Evolutionary conservation across 2,329 filamentous ascomycete genomes (phyloP), one percentile per base, ranked within the genome.

Genomic region (Arachnomyces sp.): DNA sequence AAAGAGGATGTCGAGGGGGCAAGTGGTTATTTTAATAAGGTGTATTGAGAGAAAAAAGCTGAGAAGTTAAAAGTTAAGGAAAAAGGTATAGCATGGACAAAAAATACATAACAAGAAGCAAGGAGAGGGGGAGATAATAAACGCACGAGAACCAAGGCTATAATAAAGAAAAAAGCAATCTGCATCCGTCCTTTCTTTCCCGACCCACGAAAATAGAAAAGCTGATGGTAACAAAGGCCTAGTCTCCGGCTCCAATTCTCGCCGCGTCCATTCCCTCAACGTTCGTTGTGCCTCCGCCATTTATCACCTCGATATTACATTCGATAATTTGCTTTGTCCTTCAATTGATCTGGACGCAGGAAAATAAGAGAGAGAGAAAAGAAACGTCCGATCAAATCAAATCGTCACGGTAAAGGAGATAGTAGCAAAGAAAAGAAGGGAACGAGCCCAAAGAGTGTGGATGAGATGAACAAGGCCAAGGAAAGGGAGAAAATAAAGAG

Each of bases 101-200:
- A 56, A 55, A 61, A 54, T 61, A 63, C 58, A 61, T 60, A 52
- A 60, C 54, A 60, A 58, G 57, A 62, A 62, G 46, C 55, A 48
- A 51, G 54, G 49, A 52, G 50, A 52, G 46, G 43, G 44, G 52
- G 47, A 52, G 14, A 36, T 16, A n/a, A 36, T 7, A 21, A 21
- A 36, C 52, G 54, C 52, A 53, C 14, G 47, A 49, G 47, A 55
- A 52, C 47, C 41, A 46, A 37, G 42, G 45, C 44, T 51, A 51
- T 43, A 49, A 51, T 46, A 53, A 52, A 49, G 52, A 45, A 42
- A 46, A 46, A 48, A n/a, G 18, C 16, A 43, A 30, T n/a, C 15
- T 37, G 17, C n/a, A 42, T n/a, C 34, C 15, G 28, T 16, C n/a
- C 8, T 28, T 25, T 15, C 29, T 34, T 28, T 40, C 28, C 21